Evolutionary conservation across 2,329 filamentous ascomycete genomes (phyloP), one percentile per base, ranked within the genome.

Genomic region (Westerdykella sp.): DNA sequence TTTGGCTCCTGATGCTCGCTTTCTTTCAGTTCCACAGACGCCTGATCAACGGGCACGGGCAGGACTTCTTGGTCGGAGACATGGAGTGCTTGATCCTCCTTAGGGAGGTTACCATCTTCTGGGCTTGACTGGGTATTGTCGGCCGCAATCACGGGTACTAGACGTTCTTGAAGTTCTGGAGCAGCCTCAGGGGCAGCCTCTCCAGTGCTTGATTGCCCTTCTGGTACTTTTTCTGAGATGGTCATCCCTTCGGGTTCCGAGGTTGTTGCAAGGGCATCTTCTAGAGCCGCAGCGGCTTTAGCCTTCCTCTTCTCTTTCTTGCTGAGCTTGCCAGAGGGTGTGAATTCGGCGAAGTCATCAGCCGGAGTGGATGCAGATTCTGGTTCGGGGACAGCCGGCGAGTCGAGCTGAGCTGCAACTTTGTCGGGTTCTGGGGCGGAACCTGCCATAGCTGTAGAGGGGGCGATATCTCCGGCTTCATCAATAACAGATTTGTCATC

Each of bases 291-390:
- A n/a, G 22, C 25, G 7, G 15, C 22, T 13, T 40, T 35, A 10
- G 53, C 57, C 45, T 71, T 69, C 32, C 66, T 67, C 51, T 69
- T 70, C 22, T 68, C 65, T 39, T 71, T 72, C 55, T 71, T 70
- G 25, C 65, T 62, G 45, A 56, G 57, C 49, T 67, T 66, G 22
- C 41, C 51, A 13, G 48, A 43, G 16, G 47, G 42, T 3, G 30
- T 9, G 43, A 25, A 15, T 48, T 35, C 32, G 16, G 32, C 32
- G 5, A 32, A 13, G 30, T 32, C 30, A 13, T 32, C 12, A 15
- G n/a, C n/a, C 3, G n/a, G 32, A 18, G 16, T 18, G 3, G n/a
- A 5, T 14, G 3, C n/a, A 14, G 32, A 5, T 35, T 35, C 16
- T 35, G 5, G 9, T 13, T 35, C 32, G 15, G n/a, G n/a, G 13